These are phyloP conservation scores for Echria macrotheca DNA, from an alignment of 495 filamentous ascomycete species.

Conservation along the genomic window DNA sequence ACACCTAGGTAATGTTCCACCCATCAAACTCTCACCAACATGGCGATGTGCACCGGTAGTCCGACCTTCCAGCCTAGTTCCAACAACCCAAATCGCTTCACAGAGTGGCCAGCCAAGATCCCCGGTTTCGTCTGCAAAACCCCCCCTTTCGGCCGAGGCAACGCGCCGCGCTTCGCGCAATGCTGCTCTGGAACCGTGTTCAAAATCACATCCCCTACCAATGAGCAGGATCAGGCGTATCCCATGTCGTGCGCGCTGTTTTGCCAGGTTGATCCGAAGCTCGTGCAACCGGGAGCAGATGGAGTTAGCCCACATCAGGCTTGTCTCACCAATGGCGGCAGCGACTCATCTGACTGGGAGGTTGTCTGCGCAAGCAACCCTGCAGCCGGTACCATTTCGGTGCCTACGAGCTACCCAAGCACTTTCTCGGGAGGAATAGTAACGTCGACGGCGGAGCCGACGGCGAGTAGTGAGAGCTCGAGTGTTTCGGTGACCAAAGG, in stretches of 20 bases:
- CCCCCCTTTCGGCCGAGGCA: conserved; percentile 1
- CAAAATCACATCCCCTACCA: conserved; percentile 1
- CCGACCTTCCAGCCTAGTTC: not conserved
- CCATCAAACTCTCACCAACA: not conserved
- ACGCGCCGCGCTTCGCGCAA: not conserved
- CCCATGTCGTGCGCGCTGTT: conserved; percentile 1
- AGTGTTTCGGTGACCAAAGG: no score
- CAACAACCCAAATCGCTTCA: not conserved
- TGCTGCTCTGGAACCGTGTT: not conserved
- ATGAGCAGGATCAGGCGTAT: not conserved
- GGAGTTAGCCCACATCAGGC: not conserved
- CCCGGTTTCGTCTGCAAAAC: conserved; percentile 3
- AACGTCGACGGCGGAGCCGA: no score
- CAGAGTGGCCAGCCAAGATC: not conserved
- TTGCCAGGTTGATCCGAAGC: not conserved
- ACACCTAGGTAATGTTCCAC: no score
- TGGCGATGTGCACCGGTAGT: not conserved
- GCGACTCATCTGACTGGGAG: not conserved
- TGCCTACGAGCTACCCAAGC: no score
- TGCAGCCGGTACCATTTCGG: not conserved
- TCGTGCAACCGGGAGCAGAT: no score
- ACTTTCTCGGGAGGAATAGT: no score
- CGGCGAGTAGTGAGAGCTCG: no score
- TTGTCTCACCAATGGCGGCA: not conserved
- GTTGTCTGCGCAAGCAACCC: not conserved